Base-by-base conservation (phyloP, 2,329 filamentous ascomycete genomes). In the Daldinia sp. region DNA sequence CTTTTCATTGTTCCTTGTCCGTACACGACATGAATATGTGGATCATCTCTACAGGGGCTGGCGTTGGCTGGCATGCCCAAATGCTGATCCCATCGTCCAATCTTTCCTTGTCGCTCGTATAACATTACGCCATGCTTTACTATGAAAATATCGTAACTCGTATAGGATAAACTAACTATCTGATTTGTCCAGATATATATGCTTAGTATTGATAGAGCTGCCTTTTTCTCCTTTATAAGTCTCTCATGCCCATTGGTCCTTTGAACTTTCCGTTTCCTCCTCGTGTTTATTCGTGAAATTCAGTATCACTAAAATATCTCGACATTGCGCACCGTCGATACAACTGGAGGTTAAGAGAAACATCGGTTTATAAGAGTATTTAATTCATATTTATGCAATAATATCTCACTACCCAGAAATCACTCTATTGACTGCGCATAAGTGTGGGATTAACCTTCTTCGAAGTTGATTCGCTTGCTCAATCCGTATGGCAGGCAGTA, bases 401-500 rank as follows among this genome's bases (percentile, higher is more conserved):
- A 23, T 48, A 48, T 10, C 4, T 20, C 10, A 48, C 12, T 48
- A n/a, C 10, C 15, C 39, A 18, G 3, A 37, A 37, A 12, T 13
- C 7, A 13, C 7, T 13, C 13, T 3, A 9, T 9, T 9, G 3
- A 33, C 30, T 1, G 9, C 30, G 6, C 3, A 33, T 33, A 33
- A 33, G 9, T 37, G 35, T 7, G 10, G 3, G 3, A 10, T 9
- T 13, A 4, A 37, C 1, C 7, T 37, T 9, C 9, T 37, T 37
- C 4, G 3, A 18, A n/a, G 15, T n/a, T n/a, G 39, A 4, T 13
- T 41, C n/a, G 13, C 4, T 41, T 4, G 39, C 23, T 50, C 26
- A 28, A 30, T 50, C 5, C 10, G 30, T 13, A 70, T 70, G 67
- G 30, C 60, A 1, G 67, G 60, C 26, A 67, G 60, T n/a, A 39